Evolutionary conservation across 495 filamentous ascomycete species (phyloP).

Genomic region (Rostrohypoxylon terebratum): DNA sequence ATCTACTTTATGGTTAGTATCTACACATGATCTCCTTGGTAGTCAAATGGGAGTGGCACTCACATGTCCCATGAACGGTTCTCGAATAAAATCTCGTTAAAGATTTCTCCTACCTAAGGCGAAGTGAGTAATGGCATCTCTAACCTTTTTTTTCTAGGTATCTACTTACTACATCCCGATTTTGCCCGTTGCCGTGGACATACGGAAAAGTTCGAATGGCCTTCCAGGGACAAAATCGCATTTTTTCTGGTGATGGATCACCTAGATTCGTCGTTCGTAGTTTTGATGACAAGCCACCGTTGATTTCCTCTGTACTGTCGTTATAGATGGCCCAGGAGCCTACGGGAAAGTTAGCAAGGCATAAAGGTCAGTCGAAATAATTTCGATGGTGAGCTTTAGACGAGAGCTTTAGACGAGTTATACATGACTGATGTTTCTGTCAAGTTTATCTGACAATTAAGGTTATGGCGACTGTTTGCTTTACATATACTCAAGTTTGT

Average conservation of each 20-base stretch:
- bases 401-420: not conserved
- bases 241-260: conserved; percentile 37
- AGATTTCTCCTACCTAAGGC: conserved; percentile 67
- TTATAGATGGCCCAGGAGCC: not conserved
- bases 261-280: conserved; percentile 45
- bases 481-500: not conserved
- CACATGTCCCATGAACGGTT: conserved; percentile 78
- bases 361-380: not conserved
- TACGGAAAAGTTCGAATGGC: conserved; percentile 71
- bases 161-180: conserved; percentile 56
- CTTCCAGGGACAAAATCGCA: conserved; percentile 68
- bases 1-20: conserved; percentile 59
- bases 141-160: not conserved
- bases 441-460: not conserved
- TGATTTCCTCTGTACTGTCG: not conserved
- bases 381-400: not conserved
- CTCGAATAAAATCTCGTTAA: conserved; percentile 66
- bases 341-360: not conserved
- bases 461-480: not conserved
- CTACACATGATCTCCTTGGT: not conserved
- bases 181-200: conserved; percentile 63
- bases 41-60: conserved; percentile 50
- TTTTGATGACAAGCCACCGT: not conserved
- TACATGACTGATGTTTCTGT: not conserved
- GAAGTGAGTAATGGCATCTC: conserved; percentile 14